These are phyloP conservation scores for Backusella liffmaniae DNA, from an alignment of 192 early-diverging fungal genomes.

Conservation along the genomic window DNA sequence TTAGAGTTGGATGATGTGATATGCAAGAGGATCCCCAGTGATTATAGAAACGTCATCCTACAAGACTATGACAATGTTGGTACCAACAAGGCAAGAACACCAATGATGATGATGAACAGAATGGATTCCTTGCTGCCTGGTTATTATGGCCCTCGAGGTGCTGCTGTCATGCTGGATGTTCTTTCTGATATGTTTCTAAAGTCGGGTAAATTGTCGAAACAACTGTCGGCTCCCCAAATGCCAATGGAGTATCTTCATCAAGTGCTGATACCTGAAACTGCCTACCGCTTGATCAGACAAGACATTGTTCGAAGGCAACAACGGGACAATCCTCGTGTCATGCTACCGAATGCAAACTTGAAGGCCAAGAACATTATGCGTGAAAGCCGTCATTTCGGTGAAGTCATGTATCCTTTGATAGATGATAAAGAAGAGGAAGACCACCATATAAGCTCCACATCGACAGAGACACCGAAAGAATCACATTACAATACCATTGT, in stretches of 20 bases:
- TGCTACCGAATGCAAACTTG: not conserved
- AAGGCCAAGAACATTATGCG: constrained; percentile 18
- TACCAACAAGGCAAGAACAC: constrained; percentile 39
- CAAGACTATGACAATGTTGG: constrained; percentile 40
- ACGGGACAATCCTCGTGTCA: not conserved
- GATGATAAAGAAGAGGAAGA: not conserved
- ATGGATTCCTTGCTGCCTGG: constrained; percentile 49
- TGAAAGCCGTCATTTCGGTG: constrained; percentile 22
- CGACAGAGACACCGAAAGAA: not conserved
- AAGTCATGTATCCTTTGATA: not conserved
- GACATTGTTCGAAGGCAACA: constrained; percentile 25
- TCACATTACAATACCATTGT: not conserved
- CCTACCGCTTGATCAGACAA: constrained; percentile 43
- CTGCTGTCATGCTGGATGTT: constrained; percentile 33
- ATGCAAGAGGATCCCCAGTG: constrained; percentile 21
- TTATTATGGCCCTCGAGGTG: constrained; percentile 55
- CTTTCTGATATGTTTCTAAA: constrained; percentile 37
- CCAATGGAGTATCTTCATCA: constrained; percentile 53
- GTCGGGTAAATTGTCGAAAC: constrained; percentile 27
- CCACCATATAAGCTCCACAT: not conserved
- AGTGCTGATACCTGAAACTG: constrained; percentile 52
- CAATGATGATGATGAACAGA: constrained; percentile 39
- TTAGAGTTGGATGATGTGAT: constrained; percentile 38
- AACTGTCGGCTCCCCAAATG: constrained; percentile 39
- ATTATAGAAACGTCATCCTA: constrained; percentile 31